Evolutionary conservation across 1,139 yeast species (phyloP).

Genomic region (Suhomyces atakaporum): DNA sequence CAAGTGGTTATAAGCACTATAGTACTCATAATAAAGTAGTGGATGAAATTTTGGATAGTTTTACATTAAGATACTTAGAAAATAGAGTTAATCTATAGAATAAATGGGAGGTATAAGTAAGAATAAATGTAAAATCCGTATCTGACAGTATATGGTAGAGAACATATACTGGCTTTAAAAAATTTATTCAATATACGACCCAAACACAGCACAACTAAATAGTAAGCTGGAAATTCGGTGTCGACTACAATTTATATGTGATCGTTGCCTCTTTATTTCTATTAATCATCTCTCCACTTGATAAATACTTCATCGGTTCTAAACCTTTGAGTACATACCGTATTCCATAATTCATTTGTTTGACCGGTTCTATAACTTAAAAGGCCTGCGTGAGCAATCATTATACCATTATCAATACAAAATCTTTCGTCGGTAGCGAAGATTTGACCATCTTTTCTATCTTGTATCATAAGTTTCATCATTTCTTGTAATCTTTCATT

Average conservation of each 20-base stretch:
- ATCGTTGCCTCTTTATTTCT: too few relatives aligned
- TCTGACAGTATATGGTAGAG: slow-evolving; percentile 29
- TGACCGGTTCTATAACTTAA: slow-evolving; percentile 84
- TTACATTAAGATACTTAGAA: slow-evolving; percentile 3
- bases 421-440: slow-evolving; percentile 96
- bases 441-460: slow-evolving; percentile 76
- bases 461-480: slow-evolving; percentile 94
- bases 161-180: slow-evolving; percentile 22
- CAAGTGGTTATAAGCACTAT: slow-evolving; percentile 3
- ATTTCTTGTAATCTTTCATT: slow-evolving; percentile 88
- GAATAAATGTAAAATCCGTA: slow-evolving; percentile 34
- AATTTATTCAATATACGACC: slow-evolving; percentile 17
- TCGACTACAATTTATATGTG: slow-evolving; percentile 9
- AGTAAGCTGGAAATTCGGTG: slow-evolving; percentile 4
- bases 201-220: slow-evolving; percentile 3
- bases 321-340: slow-evolving; percentile 91
- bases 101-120: too few relatives aligned
- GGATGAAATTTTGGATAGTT: slow-evolving; percentile 7
- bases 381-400: slow-evolving; percentile 98
- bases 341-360: slow-evolving; percentile 57
- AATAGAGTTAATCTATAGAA: too few relatives aligned
- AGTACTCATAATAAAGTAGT: slow-evolving; percentile 3
- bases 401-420: slow-evolving; percentile 95
- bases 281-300: slow-evolving; percentile 80
- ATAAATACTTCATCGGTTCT: slow-evolving; percentile 92